A percentile compares a stretch with the other conserved stretches of the same genome.
Evolutionary conservation across 306 rosid genomes (phyloP).

Genomic region (Oxytropis ochrocephala): DNA sequence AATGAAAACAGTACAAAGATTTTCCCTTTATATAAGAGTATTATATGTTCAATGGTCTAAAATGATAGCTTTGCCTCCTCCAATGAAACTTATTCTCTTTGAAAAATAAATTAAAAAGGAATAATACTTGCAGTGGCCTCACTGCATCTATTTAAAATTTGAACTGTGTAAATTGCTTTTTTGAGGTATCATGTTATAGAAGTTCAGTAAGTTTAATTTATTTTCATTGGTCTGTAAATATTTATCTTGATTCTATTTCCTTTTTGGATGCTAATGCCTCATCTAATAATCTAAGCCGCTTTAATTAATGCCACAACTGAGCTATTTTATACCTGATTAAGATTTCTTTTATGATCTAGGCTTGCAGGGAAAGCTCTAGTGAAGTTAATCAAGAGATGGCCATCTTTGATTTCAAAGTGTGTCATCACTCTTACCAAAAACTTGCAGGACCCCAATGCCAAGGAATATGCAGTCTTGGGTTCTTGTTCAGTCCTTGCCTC

Average conservation of each 20-base stretch:
- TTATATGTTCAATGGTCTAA: constrained; percentile 1
- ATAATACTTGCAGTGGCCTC: neutral
- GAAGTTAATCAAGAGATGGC: constrained; percentile 95
- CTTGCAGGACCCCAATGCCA: constrained; percentile 52
- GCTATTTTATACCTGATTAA: constrained; percentile 20
- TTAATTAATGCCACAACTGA: neutral
- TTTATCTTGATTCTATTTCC: constrained; percentile 6
- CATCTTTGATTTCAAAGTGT: constrained; percentile 88
- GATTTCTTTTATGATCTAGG: constrained; percentile 39
- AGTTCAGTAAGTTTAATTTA: neutral
- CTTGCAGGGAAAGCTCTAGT: constrained; percentile 88
- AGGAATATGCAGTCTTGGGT: constrained; percentile 84
- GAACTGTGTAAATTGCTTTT: constrained; percentile 8
- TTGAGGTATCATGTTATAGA: constrained; percentile 5
- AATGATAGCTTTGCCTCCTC: neutral
- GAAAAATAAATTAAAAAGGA: neutral
- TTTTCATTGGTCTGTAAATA: constrained; percentile 5
- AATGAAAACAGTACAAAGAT: constrained; percentile 4
- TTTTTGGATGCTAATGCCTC: constrained; percentile 7
- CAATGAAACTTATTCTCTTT: neutral
- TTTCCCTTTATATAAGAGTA: neutral
- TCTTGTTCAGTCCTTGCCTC: constrained; percentile 93
- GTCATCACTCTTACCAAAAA: constrained; percentile 69
- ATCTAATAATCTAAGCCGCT: constrained; percentile 5
- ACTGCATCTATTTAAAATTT: constrained; percentile 2